Base-by-base conservation (phyloP, 208 protist genomes). In the Trypanosoma scelopori region DNA sequence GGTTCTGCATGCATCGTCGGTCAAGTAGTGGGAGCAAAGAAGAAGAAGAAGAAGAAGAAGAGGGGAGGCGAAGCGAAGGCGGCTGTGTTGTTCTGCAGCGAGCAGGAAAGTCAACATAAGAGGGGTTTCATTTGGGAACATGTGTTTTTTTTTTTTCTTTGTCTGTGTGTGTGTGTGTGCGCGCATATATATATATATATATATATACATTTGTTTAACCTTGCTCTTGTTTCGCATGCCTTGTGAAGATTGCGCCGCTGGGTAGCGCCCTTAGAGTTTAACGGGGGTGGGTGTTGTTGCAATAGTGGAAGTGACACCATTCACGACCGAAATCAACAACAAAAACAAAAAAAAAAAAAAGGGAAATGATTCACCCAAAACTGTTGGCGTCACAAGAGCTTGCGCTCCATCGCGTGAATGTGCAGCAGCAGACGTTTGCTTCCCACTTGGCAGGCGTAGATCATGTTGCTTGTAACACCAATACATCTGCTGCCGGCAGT, bases 311-410 rank as follows among this genome's bases (percentile, higher is more conserved):
- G 3, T 20, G 25, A 63, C 30, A 49, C 20, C 13, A 9, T 42
- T 35, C 28, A 5, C 25, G 9, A 25, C 22, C 27, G 15, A 45
- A 53, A 45, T 47, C 5, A 37, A 16, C 27, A 27, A 16, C 25
- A 68, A n/a, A 42, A 49, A 41, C 28, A 47, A 58, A 35, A 30
- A 50, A 47, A 35, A 30, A 52, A 48, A 50, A 0, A 43, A 11
- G 22, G n/a, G 42, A 16, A 35, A 87, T 89, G 79, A 84, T 71
- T 58, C 66, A 79, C 45, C 71, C 84, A 20, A 84, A 81, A 53
- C 71, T 89, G 18, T 69, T 79, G 15, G 65, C 83, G 2, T 84
- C 79, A 28, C 82, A 87, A 42, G 84, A 91, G 67, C 69, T 91
- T 42, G 69, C 77, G n/a, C 79, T 87, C 11, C 79, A 78, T 27